phyloP scores from a whole-genome alignment of 805 yeast genomes.

The Brettanomyces anomalus region DNA sequence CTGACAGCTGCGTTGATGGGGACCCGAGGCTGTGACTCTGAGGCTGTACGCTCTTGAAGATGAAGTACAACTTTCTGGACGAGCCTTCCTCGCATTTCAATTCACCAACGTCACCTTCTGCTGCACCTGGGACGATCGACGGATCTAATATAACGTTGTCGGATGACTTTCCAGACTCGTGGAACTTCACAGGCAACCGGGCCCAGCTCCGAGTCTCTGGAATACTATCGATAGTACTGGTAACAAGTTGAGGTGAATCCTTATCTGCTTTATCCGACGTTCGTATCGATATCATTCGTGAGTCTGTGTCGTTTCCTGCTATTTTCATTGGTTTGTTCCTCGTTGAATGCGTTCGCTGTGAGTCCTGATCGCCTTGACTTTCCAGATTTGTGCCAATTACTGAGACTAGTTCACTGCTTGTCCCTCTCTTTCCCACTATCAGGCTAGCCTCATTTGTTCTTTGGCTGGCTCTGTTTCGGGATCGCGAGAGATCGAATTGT shows the following conservation, averaged over 20 bases:
- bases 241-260: neutral
- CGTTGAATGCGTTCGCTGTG: neutral
- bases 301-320: neutral
- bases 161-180: slow-evolving; percentile 51
- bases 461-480: slow-evolving; percentile 22
- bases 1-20: slow-evolving; percentile 2
- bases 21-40: slow-evolving; percentile 4
- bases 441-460: slow-evolving; percentile 26
- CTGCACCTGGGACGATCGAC: slow-evolving; percentile 48
- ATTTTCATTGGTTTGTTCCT: neutral
- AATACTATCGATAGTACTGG: neutral
- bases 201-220: slow-evolving; percentile 21
- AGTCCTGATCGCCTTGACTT: neutral
- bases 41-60: slow-evolving; percentile 24
- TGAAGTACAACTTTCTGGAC: slow-evolving; percentile 33
- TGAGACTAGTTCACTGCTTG: neutral
- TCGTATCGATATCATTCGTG: neutral
- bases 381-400: neutral
- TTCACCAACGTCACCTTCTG: slow-evolving; percentile 73
- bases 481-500: slow-evolving; percentile 18
- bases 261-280: neutral
- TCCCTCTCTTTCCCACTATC: slow-evolving; percentile 19
- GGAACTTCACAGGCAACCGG: slow-evolving; percentile 45
- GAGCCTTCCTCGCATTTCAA: slow-evolving; percentile 36
- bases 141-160: slow-evolving; percentile 60